Evolutionary conservation across 495 filamentous ascomycete genomes (phyloP).

Genomic region (Aspergillus leporis): DNA sequence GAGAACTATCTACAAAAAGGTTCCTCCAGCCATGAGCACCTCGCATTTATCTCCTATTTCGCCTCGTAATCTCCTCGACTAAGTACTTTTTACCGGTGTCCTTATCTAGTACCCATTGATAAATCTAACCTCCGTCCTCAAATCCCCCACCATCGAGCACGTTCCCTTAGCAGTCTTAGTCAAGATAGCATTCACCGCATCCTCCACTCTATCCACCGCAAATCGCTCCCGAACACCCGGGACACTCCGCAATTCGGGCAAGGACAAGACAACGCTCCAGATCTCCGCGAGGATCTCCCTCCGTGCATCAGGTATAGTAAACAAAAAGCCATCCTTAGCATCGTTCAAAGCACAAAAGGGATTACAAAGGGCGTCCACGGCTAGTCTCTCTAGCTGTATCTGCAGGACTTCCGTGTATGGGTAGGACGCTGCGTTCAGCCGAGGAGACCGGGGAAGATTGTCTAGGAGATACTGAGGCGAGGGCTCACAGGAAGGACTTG

Average conservation of each 20-base stretch:
- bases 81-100: conserved; percentile 13
- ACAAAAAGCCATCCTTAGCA: conserved; percentile 62
- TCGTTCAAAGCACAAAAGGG: conserved; percentile 67
- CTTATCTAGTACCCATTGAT: conserved; percentile 71
- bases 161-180: conserved; percentile 58
- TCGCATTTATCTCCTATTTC: background rate
- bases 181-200: conserved; percentile 51
- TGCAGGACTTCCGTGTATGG: conserved; percentile 30
- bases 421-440: conserved; percentile 30
- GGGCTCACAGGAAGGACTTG: background rate
- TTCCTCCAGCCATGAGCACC: background rate
- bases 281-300: conserved; percentile 56
- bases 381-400: conserved; percentile 70
- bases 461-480: conserved; percentile 29
- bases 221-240: conserved; percentile 50
- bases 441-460: conserved; percentile 27
- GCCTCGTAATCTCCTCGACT: conserved; percentile 5
- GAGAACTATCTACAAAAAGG: background rate
- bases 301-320: conserved; percentile 45
- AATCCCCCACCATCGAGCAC: conserved; percentile 74
- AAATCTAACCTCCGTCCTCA: conserved; percentile 71
- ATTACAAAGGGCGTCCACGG: conserved; percentile 70
- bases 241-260: conserved; percentile 58
- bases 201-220: conserved; percentile 45
- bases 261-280: conserved; percentile 46